These are phyloP conservation scores for Jacaranda copaia DNA, from an alignment of 257 asterid genomes.

Conservation along the genomic window DNA sequence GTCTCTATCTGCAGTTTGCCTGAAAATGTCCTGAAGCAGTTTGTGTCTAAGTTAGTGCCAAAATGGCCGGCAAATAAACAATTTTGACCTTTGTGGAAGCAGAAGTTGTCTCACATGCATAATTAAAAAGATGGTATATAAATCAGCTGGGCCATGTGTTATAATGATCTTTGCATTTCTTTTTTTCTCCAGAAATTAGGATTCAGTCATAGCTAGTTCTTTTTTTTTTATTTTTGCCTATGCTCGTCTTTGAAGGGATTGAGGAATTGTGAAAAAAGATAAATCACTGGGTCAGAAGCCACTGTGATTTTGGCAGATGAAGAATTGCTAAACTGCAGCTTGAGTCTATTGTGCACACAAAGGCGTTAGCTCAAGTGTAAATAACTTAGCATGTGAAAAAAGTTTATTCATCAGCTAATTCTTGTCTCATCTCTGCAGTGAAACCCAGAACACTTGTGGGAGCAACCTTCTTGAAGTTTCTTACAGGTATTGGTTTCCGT, in stretches of 20 bases:
- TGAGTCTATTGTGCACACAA: constrained; percentile 9
- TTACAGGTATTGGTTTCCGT: constrained; percentile 65
- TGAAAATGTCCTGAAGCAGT: constrained; percentile 15
- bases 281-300: neutral
- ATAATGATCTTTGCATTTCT: neutral
- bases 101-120: neutral
- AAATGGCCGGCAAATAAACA: constrained; percentile 13
- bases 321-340: constrained; percentile 16
- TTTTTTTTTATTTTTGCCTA: neutral
- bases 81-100: neutral
- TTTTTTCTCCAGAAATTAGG: neutral
- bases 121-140: neutral
- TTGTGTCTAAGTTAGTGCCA: constrained; percentile 1
- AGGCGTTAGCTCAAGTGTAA: neutral
- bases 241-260: neutral
- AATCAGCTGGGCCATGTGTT: neutral
- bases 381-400: neutral
- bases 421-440: constrained; percentile 57
- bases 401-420: constrained; percentile 31
- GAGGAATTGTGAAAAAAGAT: neutral
- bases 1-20: constrained; percentile 24
- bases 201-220: neutral
- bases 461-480: constrained; percentile 94
- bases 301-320: neutral
- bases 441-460: constrained; percentile 90